phyloP scores from a whole-genome alignment of 768 basidiomycete species.

The Lactarius quietus region DNA sequence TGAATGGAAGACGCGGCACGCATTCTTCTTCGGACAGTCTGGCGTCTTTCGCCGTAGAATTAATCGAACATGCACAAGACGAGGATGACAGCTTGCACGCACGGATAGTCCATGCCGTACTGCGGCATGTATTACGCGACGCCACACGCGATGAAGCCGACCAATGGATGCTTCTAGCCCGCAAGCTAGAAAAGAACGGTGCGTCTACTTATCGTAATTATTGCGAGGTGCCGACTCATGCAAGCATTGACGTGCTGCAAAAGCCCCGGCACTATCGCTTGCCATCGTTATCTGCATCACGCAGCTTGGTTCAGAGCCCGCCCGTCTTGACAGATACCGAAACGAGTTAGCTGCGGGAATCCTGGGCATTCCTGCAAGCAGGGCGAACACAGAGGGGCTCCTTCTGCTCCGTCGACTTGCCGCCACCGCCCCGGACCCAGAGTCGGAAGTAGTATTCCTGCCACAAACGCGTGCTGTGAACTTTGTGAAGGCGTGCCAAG shows the following conservation, averaged over 20 bases:
- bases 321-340: conserved; percentile 71
- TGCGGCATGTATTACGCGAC: conserved; percentile 58
- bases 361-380: conserved; percentile 57
- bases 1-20: conserved; percentile 33
- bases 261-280: conserved; percentile 72
- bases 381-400: conserved; percentile 69
- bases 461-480: conserved; percentile 84
- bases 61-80: conserved; percentile 34
- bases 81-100: conserved; percentile 52
- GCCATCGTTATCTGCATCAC: conserved; percentile 62
- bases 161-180: conserved; percentile 69
- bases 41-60: conserved; percentile 34
- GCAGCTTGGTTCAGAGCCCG: conserved; percentile 60
- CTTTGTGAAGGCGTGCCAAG: conserved; percentile 76
- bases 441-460: conserved; percentile 80
- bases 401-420: conserved; percentile 62
- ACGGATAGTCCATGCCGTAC: conserved; percentile 55
- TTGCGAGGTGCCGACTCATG: conserved; percentile 6
- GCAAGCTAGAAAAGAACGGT: conserved; percentile 63
- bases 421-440: conserved; percentile 69
- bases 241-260: not conserved
- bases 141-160: conserved; percentile 65
- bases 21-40: conserved; percentile 28
- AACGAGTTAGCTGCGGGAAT: conserved; percentile 88
- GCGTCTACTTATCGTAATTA: conserved; percentile 26